phyloP scores from a whole-genome alignment of 257 asterid species.

The Plantago elongata region DNA sequence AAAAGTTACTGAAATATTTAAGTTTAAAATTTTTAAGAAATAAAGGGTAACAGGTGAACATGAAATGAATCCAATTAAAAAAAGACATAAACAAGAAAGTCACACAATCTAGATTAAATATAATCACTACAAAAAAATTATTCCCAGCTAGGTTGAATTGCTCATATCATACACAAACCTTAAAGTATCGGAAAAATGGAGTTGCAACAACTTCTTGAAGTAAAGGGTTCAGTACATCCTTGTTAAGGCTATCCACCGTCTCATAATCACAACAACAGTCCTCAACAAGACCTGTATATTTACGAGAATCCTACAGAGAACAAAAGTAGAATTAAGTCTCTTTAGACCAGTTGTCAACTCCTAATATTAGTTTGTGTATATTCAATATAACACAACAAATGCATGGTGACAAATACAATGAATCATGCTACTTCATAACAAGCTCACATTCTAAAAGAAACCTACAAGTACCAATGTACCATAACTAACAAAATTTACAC shows the following conservation, averaged over 20 bases:
- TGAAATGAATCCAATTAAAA: no score
- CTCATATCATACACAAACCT: constrained; percentile 35
- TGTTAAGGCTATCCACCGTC: constrained; percentile 77
- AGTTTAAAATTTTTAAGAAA: constrained; percentile 80
- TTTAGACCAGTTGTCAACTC: background rate
- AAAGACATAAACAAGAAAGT: no score
- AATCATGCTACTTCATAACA: background rate
- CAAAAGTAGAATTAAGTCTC: constrained; percentile 21
- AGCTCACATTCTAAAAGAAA: background rate
- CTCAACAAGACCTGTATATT: constrained; percentile 87
- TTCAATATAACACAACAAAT: background rate
- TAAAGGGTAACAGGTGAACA: constrained; percentile 39
- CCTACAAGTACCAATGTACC: no score
- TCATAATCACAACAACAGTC: constrained; percentile 98
- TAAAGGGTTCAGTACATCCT: constrained; percentile 73
- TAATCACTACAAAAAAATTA: no score
- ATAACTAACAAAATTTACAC: background rate
- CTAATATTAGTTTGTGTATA: constrained; percentile 8
- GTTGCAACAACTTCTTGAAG: constrained; percentile 83
- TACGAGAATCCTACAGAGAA: constrained; percentile 69
- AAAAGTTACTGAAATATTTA: constrained; percentile 83
- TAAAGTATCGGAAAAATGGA: constrained; percentile 88
- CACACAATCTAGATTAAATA: no score
- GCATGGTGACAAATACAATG: background rate
- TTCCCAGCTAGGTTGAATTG: no score